phyloP scores from a whole-genome alignment of 495 filamentous ascomycete genomes.

The Eremomyces bilateralis region DNA sequence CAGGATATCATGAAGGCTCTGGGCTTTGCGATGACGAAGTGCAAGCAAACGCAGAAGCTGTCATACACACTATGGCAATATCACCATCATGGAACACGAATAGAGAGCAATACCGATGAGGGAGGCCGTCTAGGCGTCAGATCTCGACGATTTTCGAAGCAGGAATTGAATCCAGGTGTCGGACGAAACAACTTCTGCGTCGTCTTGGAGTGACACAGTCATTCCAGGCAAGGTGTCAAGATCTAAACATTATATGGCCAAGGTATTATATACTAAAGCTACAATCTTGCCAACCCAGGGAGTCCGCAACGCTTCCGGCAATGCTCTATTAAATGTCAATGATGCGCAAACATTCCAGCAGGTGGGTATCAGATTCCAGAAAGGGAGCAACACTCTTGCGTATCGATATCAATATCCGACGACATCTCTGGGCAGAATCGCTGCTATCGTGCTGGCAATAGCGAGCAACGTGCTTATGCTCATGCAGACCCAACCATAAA shows the following conservation, averaged over 20 bases:
- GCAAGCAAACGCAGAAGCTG: constrained; percentile 61
- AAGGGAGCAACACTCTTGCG: too few species aligned
- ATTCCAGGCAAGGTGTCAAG: too few species aligned
- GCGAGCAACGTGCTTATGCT: constrained; percentile 45
- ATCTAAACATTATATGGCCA: too few species aligned
- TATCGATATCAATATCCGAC: constrained; percentile 6
- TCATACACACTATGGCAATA: constrained; percentile 72
- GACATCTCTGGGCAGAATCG: constrained; percentile 56
- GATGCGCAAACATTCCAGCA: too few species aligned
- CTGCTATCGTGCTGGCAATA: constrained; percentile 61
- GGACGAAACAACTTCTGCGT: constrained; percentile 80
- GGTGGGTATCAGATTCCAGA: too few species aligned
- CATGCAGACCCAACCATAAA: constrained; percentile 48
- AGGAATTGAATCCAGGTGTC: constrained; percentile 48
- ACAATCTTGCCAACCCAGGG: too few species aligned
- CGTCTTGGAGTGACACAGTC: too few species aligned
- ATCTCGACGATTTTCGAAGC: constrained; percentile 33
- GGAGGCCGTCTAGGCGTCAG: constrained; percentile 13
- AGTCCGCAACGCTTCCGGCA: too few species aligned
- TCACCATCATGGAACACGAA: too few species aligned
- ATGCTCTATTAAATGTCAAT: too few species aligned
- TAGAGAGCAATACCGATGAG: too few species aligned
- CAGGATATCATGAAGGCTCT: constrained; percentile 51
- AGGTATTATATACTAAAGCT: too few species aligned
- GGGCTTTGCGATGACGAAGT: constrained; percentile 41